Evolutionary conservation across 352 stramenopile species (phyloP).

Genomic region (Phytopythium cucurbitacearum): DNA sequence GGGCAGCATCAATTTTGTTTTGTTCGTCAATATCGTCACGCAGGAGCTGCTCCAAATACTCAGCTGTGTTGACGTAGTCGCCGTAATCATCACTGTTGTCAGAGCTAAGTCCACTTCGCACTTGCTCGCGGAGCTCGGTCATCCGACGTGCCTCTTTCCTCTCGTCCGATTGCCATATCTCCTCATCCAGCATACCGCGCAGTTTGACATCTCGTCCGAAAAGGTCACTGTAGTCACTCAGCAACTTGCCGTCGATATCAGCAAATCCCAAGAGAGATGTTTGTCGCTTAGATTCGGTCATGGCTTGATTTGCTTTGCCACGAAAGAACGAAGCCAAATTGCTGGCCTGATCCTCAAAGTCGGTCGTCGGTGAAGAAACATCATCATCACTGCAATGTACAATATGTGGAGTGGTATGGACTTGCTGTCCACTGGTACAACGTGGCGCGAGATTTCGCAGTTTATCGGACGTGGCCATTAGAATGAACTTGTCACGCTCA

Average conservation of each 20-base stretch:
- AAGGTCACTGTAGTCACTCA: conserved; percentile 35
- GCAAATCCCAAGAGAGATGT: not conserved
- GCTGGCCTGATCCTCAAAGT: conserved; percentile 11
- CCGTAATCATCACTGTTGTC: conserved; percentile 5
- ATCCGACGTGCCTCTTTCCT: conserved; percentile 15
- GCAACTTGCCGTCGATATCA: conserved; percentile 15
- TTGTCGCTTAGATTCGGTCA: conserved; percentile 14
- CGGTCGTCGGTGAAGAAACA: not conserved
- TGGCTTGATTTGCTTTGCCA: conserved; percentile 45
- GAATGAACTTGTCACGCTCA: conserved; percentile 20
- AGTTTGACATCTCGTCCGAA: conserved; percentile 36
- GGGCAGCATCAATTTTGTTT: not conserved
- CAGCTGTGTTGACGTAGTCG: conserved; percentile 45
- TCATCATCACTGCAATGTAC: too few species aligned
- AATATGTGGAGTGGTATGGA: not conserved
- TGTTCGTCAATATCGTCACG: conserved; percentile 18
- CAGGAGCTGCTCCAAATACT: conserved; percentile 48
- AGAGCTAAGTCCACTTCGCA: conserved; percentile 3
- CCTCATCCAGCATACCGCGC: conserved; percentile 43
- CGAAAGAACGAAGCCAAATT: conserved; percentile 40
- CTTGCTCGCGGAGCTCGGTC: conserved; percentile 15
- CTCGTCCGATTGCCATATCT: conserved; percentile 37
- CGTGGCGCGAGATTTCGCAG: conserved; percentile 3
- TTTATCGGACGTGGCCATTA: conserved; percentile 2
- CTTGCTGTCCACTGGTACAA: not conserved